These are phyloP conservation scores for Penicillium taxi DNA, from an alignment of 495 filamentous ascomycete species.

Conservation along the genomic window DNA sequence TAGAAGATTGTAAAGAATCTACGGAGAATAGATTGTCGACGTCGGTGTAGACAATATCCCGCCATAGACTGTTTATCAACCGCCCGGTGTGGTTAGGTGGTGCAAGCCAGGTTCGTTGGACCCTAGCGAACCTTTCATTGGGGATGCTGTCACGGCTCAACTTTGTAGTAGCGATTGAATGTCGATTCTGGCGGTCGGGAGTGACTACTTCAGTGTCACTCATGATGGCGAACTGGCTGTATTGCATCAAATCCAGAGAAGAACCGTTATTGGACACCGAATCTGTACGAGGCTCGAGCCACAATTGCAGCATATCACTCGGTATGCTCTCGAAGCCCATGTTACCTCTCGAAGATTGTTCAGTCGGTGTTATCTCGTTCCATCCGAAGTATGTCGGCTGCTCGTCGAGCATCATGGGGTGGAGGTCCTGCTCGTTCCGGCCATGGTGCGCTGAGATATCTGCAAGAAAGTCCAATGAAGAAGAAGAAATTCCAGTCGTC, in stretches of 20 bases:
- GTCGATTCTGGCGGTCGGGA: slow-evolving; percentile 18
- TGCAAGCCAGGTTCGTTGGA: slow-evolving; percentile 45
- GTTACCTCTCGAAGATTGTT: slow-evolving; percentile 19
- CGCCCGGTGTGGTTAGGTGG: slow-evolving; percentile 35
- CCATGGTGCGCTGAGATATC: slow-evolving; percentile 33
- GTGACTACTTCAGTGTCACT: slow-evolving; percentile 20
- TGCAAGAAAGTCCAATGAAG: slow-evolving; percentile 34
- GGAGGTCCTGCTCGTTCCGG: slow-evolving; percentile 25
- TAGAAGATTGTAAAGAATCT: slow-evolving; percentile 15
- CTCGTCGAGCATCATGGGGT: slow-evolving; percentile 31
- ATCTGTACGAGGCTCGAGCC: slow-evolving; percentile 35
- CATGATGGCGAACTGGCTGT: slow-evolving; percentile 25
- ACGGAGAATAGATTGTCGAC: slow-evolving; percentile 41
- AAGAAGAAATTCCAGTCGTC: slow-evolving; percentile 17
- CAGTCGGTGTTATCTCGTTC: slow-evolving; percentile 23
- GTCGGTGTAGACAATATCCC: slow-evolving; percentile 33
- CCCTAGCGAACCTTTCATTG: slow-evolving; percentile 41
- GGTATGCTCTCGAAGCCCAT: slow-evolving; percentile 22
- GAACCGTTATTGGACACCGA: slow-evolving; percentile 29
- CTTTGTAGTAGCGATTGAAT: slow-evolving; percentile 25
- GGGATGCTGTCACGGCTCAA: slow-evolving; percentile 32
- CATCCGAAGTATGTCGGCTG: slow-evolving; percentile 30
- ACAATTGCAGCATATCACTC: slow-evolving; percentile 34
- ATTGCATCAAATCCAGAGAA: slow-evolving; percentile 27
- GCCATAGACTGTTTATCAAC: slow-evolving; percentile 44